Conservation (phyloP, 331 rosid species). For the Pyracantha coccinea region DNA sequence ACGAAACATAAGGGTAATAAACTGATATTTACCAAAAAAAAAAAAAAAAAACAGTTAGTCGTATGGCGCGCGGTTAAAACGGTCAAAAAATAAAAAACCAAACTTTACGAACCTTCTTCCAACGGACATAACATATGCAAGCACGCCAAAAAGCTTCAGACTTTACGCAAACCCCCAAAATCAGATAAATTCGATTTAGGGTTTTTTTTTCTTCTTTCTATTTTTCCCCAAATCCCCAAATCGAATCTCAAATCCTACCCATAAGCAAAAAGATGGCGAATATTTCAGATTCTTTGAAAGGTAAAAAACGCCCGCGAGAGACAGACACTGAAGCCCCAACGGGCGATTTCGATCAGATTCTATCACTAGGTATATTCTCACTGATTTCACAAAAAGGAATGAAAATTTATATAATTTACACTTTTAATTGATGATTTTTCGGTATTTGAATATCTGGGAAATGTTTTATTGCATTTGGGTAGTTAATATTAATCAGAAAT, state of each 20-base stretch:
- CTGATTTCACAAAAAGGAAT: neutral
- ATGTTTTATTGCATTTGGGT: neutral
- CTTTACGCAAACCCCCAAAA: neutral
- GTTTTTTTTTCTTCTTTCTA: neutral
- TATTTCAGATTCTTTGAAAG: constrained; percentile 46
- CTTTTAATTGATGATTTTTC: neutral
- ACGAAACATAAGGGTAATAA: no score
- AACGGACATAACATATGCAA: neutral
- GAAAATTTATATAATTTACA: neutral
- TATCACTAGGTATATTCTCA: constrained; percentile 41
- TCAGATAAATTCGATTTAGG: neutral
- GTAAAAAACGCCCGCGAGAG: constrained; percentile 58
- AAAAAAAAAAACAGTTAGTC: neutral
- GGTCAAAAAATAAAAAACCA: neutral
- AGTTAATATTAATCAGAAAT: neutral
- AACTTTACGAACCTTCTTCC: neutral
- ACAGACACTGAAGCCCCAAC: constrained; percentile 23
- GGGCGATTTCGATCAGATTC: constrained; percentile 23
- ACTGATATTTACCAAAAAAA: no score
- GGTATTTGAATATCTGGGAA: neutral
- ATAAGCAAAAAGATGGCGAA: constrained; percentile 24
- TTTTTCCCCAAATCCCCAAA: neutral
- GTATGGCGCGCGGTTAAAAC: neutral
- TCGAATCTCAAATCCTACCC: neutral
- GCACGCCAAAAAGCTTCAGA: neutral